Conservation (phyloP, 768 basidiomycete species). For the Harrya chromipes region DNA sequence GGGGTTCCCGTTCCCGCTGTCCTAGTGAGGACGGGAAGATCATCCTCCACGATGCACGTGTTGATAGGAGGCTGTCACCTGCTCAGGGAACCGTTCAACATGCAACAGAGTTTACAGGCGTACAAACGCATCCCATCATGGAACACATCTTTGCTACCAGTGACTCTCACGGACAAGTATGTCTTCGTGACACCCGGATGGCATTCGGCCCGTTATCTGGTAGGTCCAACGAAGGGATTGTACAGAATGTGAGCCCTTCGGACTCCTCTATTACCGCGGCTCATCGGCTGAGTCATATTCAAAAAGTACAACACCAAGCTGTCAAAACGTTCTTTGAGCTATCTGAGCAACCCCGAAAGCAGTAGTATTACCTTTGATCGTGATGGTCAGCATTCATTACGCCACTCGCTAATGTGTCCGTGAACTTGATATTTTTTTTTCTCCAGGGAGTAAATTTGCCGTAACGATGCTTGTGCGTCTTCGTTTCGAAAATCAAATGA, state of each 20-base stretch:
- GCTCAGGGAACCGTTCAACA: constrained; percentile 55
- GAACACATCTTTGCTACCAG: constrained; percentile 68
- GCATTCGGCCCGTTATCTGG: constrained; percentile 55
- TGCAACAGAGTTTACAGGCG: constrained; percentile 55
- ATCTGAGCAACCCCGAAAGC: constrained; percentile 59
- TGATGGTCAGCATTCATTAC: constrained; percentile 44
- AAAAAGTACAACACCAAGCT: constrained; percentile 45
- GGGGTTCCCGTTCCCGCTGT: constrained; percentile 8
- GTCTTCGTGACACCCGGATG: constrained; percentile 70
- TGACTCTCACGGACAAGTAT: constrained; percentile 55
- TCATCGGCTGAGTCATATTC: constrained; percentile 29
- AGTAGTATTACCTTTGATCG: constrained; percentile 68
- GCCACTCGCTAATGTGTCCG: constrained; percentile 4
- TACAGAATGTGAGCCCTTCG: constrained; percentile 34
- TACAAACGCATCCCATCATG: constrained; percentile 65
- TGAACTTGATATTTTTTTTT: background rate
- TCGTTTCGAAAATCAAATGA: background rate
- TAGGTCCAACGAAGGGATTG: constrained; percentile 50
- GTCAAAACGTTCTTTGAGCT: constrained; percentile 37
- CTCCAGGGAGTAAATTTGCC: constrained; percentile 56
- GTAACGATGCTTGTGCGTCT: constrained; percentile 62
- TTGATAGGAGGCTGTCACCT: constrained; percentile 29
- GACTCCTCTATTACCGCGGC: constrained; percentile 4
- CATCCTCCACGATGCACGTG: constrained; percentile 58
- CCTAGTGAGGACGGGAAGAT: constrained; percentile 70